Conservation (phyloP, 352 stramenopile species). For the Phytophthora cryptogea region DNA sequence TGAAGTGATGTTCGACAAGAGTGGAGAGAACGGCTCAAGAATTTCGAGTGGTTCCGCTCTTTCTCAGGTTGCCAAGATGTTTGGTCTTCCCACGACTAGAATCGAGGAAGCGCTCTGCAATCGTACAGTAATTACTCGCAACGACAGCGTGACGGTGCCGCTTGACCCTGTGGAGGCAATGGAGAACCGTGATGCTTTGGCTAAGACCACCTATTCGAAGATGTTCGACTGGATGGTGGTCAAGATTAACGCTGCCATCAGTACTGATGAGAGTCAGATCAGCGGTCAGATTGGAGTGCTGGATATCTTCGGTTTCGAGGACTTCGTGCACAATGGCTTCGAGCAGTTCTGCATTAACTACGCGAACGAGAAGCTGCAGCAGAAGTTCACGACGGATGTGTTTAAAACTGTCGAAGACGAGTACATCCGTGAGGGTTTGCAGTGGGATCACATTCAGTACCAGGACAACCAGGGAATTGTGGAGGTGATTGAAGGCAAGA, state of each 20-base stretch:
- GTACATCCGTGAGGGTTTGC: slow-evolving; percentile 97
- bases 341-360: slow-evolving; percentile 95
- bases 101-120: slow-evolving; percentile 94
- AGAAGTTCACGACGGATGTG: slow-evolving; percentile 94
- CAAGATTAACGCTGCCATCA: slow-evolving; percentile 87
- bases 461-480: slow-evolving; percentile 98
- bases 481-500: slow-evolving; percentile 94
- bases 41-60: slow-evolving; percentile 74
- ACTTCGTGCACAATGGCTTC: slow-evolving; percentile 94
- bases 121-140: slow-evolving; percentile 90
- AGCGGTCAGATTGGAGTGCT: slow-evolving; percentile 94
- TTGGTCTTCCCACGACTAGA: slow-evolving; percentile 84
- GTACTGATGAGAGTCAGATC: slow-evolving; percentile 69
- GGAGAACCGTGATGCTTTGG: slow-evolving; percentile 95
- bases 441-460: slow-evolving; percentile 98
- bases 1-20: slow-evolving; percentile 92
- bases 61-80: slow-evolving; percentile 84
- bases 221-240: slow-evolving; percentile 98
- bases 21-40: slow-evolving; percentile 68
- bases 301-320: slow-evolving; percentile 99
- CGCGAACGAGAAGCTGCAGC: slow-evolving; percentile 90
- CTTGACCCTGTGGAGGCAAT: slow-evolving; percentile 89
- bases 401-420: slow-evolving; percentile 99
- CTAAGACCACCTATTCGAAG: slow-evolving; percentile 98
- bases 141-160: slow-evolving; percentile 81